Evolutionary conservation across 495 filamentous ascomycete genomes (phyloP).

Genomic region (Letharia lupina): DNA sequence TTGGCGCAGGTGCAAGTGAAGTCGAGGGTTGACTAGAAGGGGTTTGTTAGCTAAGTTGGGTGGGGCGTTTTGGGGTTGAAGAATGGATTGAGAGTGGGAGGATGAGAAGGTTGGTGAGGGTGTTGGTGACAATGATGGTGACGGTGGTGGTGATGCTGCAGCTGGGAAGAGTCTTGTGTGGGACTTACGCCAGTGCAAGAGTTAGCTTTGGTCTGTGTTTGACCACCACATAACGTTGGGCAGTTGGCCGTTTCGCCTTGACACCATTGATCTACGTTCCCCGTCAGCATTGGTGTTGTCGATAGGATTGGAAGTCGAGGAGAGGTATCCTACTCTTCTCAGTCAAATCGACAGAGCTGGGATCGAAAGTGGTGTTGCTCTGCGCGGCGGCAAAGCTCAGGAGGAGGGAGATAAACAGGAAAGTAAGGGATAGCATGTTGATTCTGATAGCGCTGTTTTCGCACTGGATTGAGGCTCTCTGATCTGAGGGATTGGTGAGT

Average conservation of each 20-base stretch:
- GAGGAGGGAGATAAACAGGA: constrained; percentile 20
- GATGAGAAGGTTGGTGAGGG: constrained; percentile 17
- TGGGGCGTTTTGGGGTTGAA: constrained; percentile 1
- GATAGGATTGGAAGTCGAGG: no score
- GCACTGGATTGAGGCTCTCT: not conserved
- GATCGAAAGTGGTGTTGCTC: constrained; percentile 18
- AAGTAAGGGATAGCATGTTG: constrained; percentile 18
- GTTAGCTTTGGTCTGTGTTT: constrained; percentile 31
- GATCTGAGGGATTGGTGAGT: not conserved
- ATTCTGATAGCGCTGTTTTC: not conserved
- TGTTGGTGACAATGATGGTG: constrained; percentile 15
- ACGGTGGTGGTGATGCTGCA: not conserved
- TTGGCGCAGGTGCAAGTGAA: constrained; percentile 49
- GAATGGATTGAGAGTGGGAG: constrained; percentile 16
- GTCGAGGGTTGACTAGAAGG: constrained; percentile 37
- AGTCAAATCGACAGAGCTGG: constrained; percentile 19
- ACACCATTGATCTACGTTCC: constrained; percentile 38
- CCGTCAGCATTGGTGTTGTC: constrained; percentile 10
- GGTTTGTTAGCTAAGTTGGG: constrained; percentile 11
- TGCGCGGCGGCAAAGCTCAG: constrained; percentile 23
- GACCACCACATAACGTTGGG: constrained; percentile 39
- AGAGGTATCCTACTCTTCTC: constrained; percentile 12
- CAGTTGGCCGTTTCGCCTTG: constrained; percentile 39
- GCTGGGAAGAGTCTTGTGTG: not conserved
- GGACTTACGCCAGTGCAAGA: constrained; percentile 37